Evolutionary conservation across 176 grass and related monocot genomes (phyloP).

Genomic region (Olyra latifolia): DNA sequence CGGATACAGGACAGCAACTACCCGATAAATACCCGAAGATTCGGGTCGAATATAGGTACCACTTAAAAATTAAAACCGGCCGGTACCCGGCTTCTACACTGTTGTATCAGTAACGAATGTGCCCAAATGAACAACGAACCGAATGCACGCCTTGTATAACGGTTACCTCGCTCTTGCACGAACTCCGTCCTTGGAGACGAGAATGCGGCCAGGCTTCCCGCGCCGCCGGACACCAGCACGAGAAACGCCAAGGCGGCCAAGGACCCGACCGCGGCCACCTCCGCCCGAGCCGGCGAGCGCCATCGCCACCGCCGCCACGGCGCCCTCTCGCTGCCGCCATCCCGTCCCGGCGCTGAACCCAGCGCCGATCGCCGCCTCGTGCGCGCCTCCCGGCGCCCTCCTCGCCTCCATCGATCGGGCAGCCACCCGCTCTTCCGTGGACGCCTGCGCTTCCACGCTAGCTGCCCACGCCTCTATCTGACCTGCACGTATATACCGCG

Average conservation of each 20-base stretch:
- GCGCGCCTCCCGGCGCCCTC: not conserved
- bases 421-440: not conserved
- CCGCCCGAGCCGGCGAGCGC: not conserved
- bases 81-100: too few relatives aligned
- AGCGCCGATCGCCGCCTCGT: not conserved
- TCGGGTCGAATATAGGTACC: too few relatives aligned
- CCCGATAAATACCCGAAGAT: too few relatives aligned
- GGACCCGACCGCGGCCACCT: not conserved
- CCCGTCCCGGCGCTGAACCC: not conserved
- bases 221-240: not conserved
- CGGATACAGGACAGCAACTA: too few relatives aligned
- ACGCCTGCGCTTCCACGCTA: not conserved
- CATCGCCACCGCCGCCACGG: not conserved
- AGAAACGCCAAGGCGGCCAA: constrained; percentile 15
- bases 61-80: too few relatives aligned
- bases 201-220: not conserved
- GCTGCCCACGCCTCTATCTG: not conserved
- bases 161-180: constrained; percentile 8
- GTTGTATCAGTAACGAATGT: not conserved
- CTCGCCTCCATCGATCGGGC: not conserved
- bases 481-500: not conserved
- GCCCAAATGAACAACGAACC: not conserved
- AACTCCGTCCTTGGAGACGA: not conserved
- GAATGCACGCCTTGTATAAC: not conserved
- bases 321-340: not conserved